Evolutionary conservation across 768 basidiomycete species (phyloP).

Genomic region (Galerina sulciceps): DNA sequence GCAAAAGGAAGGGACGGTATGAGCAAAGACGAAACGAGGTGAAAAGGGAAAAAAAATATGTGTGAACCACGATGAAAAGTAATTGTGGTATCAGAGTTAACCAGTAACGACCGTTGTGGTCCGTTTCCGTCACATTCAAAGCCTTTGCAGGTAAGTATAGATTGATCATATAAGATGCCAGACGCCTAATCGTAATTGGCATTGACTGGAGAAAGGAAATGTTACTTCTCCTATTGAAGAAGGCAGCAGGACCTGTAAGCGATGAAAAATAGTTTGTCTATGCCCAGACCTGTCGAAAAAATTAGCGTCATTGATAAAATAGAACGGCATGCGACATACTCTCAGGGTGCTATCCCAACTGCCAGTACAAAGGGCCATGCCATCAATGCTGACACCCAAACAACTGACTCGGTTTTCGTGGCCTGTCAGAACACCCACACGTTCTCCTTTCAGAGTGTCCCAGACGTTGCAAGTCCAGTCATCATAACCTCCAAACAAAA

Average conservation of each 20-base stretch:
- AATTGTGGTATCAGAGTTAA: constrained; percentile 28
- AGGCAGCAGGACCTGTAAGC: constrained; percentile 10
- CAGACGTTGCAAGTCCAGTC: constrained; percentile 99
- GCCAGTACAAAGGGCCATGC: constrained; percentile 98
- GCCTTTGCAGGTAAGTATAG: constrained; percentile 61
- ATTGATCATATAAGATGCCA: constrained; percentile 52
- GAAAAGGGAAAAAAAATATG: constrained; percentile 39
- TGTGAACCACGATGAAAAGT: constrained; percentile 23
- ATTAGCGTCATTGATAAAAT: constrained; percentile 14
- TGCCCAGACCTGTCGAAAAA: constrained; percentile 75
- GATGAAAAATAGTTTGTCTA: constrained; percentile 41
- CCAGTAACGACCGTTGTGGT: constrained; percentile 67
- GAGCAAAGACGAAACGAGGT: constrained; percentile 35
- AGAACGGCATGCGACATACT: constrained; percentile 51
- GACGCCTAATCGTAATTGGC: constrained; percentile 26
- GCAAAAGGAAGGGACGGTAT: constrained; percentile 30
- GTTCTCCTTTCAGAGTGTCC: constrained; percentile 98
- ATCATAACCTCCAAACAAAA: constrained; percentile 98
- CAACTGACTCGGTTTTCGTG: constrained; percentile 99
- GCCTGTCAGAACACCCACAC: constrained; percentile 95
- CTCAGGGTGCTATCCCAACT: constrained; percentile 98
- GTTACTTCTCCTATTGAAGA: constrained; percentile 19
- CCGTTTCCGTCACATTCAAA: constrained; percentile 41
- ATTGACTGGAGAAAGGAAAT: constrained; percentile 22
- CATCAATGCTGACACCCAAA: constrained; percentile 93